A percentile compares a stretch with the other conserved stretches of the same genome.
Evolutionary conservation across 2,329 filamentous ascomycete species (phyloP).

Genomic region (Aspergillus sp.): DNA sequence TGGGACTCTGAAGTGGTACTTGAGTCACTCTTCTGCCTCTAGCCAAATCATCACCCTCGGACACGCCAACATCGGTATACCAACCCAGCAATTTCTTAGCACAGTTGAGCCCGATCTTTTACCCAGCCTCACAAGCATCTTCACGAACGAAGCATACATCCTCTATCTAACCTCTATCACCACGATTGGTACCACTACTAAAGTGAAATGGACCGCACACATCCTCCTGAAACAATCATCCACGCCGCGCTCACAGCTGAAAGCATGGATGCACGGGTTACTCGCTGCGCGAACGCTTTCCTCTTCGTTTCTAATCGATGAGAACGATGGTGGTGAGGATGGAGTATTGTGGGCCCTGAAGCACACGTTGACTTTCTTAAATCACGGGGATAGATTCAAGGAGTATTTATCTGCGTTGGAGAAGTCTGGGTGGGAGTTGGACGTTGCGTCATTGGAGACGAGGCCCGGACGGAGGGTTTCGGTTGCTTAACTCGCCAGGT

Average conservation of each 20-base stretch:
- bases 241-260: constrained; percentile 46
- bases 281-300: constrained; percentile 34
- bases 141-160: constrained; percentile 51
- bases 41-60: constrained; percentile 33
- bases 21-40: constrained; percentile 11
- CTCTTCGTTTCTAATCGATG: neutral
- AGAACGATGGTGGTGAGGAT: neutral
- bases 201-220: constrained; percentile 28
- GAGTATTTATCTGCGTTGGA: constrained; percentile 37
- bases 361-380: constrained; percentile 37
- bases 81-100: constrained; percentile 30
- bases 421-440: constrained; percentile 59
- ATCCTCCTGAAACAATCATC: constrained; percentile 60
- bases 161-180: constrained; percentile 47
- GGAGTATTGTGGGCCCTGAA: constrained; percentile 32
- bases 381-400: constrained; percentile 38
- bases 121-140: constrained; percentile 47
- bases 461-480: constrained; percentile 42
- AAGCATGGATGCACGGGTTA: constrained; percentile 58
- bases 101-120: constrained; percentile 29
- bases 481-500: neutral
- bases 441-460: constrained; percentile 60
- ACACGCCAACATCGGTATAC: constrained; percentile 49
- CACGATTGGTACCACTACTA: neutral
- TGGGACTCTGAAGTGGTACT: constrained; percentile 55